Evolutionary conservation across 371 early-diverging fungal genomes (phyloP).

Genomic region (Rhizopus microsporus): DNA sequence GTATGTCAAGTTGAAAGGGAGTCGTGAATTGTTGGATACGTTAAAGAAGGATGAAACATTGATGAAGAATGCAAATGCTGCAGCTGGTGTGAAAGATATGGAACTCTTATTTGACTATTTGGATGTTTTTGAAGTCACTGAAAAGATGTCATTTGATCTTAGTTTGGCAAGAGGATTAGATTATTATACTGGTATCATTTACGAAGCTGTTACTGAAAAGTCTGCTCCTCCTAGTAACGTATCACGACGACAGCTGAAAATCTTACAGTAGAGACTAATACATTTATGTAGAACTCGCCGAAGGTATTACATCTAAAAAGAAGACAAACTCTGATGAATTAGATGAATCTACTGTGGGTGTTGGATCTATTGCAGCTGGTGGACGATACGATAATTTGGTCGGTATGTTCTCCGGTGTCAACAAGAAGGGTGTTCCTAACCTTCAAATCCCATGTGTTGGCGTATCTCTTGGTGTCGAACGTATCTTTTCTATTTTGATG

Average conservation of each 20-base stretch:
- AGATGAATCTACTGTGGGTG: conserved; percentile 82
- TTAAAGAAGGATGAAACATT: conserved; percentile 69
- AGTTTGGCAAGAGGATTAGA: conserved; percentile 98
- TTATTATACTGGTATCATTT: conserved; percentile 99
- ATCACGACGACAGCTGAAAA: not conserved
- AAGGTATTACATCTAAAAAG: conserved; percentile 40
- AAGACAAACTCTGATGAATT: conserved; percentile 52
- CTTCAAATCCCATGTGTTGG: conserved; percentile 97
- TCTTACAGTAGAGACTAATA: not conserved
- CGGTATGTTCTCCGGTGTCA: conserved; percentile 84
- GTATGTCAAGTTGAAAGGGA: conserved; percentile 84
- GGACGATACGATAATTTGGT: conserved; percentile 99
- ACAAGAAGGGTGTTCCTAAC: conserved; percentile 68
- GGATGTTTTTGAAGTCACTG: conserved; percentile 74
- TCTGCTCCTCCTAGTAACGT: conserved; percentile 59
- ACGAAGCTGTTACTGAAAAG: conserved; percentile 91
- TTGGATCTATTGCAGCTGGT: conserved; percentile 99
- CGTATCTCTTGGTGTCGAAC: conserved; percentile 96
- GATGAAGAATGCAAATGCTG: conserved; percentile 69
- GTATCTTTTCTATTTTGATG: conserved; percentile 91
- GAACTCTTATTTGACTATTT: conserved; percentile 84
- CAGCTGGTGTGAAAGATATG: conserved; percentile 91
- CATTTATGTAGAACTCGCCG: conserved; percentile 28
- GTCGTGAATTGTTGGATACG: conserved; percentile 75
- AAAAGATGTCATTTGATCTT: conserved; percentile 90